Percentiles rank a stretch among this genome's conserved stretches.
Conservation (phyloP, 169 alveolate species). For the Theileria annulata region DNA sequence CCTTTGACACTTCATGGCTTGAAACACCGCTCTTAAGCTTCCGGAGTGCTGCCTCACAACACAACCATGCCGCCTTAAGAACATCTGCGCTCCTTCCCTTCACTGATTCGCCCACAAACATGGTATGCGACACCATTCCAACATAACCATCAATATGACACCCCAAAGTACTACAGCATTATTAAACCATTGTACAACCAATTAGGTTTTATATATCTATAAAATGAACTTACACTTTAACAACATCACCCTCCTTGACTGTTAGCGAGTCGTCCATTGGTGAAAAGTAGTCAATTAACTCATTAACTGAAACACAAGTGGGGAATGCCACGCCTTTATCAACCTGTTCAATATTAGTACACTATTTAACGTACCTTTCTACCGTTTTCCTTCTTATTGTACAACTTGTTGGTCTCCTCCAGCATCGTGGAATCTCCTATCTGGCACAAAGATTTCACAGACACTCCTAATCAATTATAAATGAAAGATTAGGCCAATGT, state of each 20-base stretch:
- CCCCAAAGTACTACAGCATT: slow-evolving; percentile 76
- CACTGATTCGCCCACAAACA: slow-evolving; percentile 53
- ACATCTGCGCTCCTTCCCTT: slow-evolving; percentile 70
- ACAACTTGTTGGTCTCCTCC: slow-evolving; percentile 47
- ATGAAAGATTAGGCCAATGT: background rate
- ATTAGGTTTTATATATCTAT: background rate
- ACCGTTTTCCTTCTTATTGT: slow-evolving; percentile 71
- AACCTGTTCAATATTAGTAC: slow-evolving; percentile 1
- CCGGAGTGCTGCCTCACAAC: slow-evolving; percentile 92
- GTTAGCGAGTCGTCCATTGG: slow-evolving; percentile 76
- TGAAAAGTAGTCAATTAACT: slow-evolving; percentile 90
- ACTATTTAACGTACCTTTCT: slow-evolving; percentile 27
- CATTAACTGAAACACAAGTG: slow-evolving; percentile 93
- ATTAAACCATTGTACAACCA: background rate
- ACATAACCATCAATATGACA: slow-evolving; percentile 93
- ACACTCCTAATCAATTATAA: slow-evolving; percentile 31
- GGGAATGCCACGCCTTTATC: slow-evolving; percentile 97
- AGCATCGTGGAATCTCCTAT: slow-evolving; percentile 40
- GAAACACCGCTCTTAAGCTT: slow-evolving; percentile 85
- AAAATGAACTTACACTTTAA: slow-evolving; percentile 46
- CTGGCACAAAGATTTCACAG: slow-evolving; percentile 51
- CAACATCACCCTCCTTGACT: slow-evolving; percentile 62
- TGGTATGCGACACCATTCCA: slow-evolving; percentile 88
- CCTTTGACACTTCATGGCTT: slow-evolving; percentile 89
- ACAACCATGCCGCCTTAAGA: slow-evolving; percentile 88